These are phyloP conservation scores for Arthrinium phaeospermum DNA, from an alignment of 2,329 filamentous ascomycete genomes.

Conservation along the genomic window DNA sequence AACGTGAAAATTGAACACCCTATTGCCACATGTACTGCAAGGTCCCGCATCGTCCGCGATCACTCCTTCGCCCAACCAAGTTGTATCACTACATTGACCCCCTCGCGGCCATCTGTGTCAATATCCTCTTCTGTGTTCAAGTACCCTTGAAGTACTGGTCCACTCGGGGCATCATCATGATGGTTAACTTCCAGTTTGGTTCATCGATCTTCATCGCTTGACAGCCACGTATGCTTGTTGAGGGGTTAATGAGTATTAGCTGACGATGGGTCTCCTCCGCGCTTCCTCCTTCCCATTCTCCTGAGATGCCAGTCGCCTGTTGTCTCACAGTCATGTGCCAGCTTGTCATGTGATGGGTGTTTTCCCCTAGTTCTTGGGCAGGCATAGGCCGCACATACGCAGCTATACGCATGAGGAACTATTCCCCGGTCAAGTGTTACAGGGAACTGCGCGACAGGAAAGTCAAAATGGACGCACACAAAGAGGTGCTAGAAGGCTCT, in stretches of 20 bases:
- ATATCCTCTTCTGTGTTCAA: background rate
- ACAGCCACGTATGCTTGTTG: background rate
- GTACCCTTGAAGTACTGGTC: background rate
- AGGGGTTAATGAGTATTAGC: background rate
- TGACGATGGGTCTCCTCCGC: background rate
- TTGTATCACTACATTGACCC: background rate
- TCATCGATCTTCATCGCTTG: background rate
- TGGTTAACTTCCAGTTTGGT: background rate
- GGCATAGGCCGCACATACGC: background rate
- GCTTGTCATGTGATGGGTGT: background rate
- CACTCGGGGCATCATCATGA: background rate
- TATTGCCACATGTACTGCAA: background rate
- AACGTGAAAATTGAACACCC: no score
- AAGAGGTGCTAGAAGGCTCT: background rate
- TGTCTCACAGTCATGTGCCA: background rate
- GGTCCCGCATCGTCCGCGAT: background rate
- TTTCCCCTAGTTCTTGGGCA: background rate
- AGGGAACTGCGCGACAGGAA: background rate
- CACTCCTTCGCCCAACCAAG: background rate
- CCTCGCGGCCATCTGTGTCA: background rate
- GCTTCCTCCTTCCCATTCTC: background rate
- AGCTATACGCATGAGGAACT: background rate
- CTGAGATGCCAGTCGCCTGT: background rate
- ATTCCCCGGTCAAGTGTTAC: constrained; percentile 13
- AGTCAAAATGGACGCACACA: background rate